A percentile compares a stretch with the other conserved stretches of the same genome.
phyloP scores from a whole-genome alignment of 345 rosid species.

The Anacardium occidentale region DNA sequence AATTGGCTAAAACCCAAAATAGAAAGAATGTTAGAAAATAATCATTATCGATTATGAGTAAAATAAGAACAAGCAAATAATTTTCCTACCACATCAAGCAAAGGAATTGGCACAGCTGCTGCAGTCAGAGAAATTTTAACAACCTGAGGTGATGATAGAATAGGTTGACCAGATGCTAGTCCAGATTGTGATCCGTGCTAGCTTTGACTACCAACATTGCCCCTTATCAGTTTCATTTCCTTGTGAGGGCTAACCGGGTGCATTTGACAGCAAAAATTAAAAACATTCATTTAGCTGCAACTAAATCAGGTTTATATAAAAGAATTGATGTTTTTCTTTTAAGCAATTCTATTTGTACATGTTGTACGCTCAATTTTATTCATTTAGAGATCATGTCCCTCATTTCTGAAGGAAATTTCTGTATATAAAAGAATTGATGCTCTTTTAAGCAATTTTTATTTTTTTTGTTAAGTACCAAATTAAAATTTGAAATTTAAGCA shows the following conservation, averaged over 20 bases:
- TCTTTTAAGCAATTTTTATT: no score
- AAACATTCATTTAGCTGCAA: not conserved
- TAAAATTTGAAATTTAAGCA: no score
- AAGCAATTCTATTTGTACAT: not conserved
- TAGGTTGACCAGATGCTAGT: conserved; percentile 50
- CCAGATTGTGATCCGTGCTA: conserved; percentile 48
- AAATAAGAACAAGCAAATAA: conserved; percentile 1
- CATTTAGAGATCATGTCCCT: not conserved
- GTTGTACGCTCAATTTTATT: not conserved
- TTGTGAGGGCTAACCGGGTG: conserved; percentile 50
- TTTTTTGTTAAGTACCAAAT: no score
- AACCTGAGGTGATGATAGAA: conserved; percentile 56
- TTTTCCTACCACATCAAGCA: conserved; percentile 50
- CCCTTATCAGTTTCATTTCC: conserved; percentile 41
- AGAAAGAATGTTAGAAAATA: conserved; percentile 8
- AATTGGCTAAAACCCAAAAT: conserved; percentile 59
- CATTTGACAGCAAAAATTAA: conserved; percentile 44
- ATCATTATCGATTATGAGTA: not conserved
- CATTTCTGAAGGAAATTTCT: not conserved
- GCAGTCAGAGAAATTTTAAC: conserved; percentile 64
- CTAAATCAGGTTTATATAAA: not conserved
- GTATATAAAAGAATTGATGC: no score
- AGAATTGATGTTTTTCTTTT: not conserved
- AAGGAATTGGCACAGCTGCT: conserved; percentile 60
- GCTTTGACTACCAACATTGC: conserved; percentile 40